A percentile compares a stretch with the other conserved stretches of the same genome.
These are phyloP conservation scores for Solanum virginianum DNA, from an alignment of 257 asterid genomes.

Conservation along the genomic window DNA sequence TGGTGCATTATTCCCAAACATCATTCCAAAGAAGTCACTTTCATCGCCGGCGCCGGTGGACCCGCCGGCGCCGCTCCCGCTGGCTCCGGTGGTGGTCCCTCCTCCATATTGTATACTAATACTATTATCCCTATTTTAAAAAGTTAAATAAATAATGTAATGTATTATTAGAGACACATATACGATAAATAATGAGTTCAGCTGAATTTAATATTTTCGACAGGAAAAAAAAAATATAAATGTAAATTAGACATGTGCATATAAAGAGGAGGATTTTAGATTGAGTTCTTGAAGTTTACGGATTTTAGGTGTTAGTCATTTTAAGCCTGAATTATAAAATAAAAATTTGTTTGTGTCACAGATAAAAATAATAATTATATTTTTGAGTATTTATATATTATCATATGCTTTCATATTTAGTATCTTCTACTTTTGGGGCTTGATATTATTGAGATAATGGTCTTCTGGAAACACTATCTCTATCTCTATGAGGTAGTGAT, in stretches of 20 bases:
- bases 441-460: no score
- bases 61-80: slow-evolving; percentile 20
- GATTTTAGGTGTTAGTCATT: no score
- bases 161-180: not conserved
- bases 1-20: slow-evolving; percentile 50
- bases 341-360: no score
- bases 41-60: slow-evolving; percentile 19
- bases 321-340: no score
- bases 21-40: slow-evolving; percentile 45
- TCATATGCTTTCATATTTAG: no score
- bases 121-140: slow-evolving; percentile 40
- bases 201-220: not conserved
- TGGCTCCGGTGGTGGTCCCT: slow-evolving; percentile 30
- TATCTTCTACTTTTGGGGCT: no score
- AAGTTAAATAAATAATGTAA: not conserved
- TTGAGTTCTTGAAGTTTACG: not conserved
- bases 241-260: no score
- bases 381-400: no score
- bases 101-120: slow-evolving; percentile 47
- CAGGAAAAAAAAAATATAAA: rapidly evolving
- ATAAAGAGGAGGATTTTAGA: not conserved
- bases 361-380: no score
- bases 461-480: no score
- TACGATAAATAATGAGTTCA: not conserved
- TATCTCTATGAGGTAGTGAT: no score